Base-by-base conservation (phyloP, 1,139 yeast species). In the Yamadazyma jaroonii region DNA sequence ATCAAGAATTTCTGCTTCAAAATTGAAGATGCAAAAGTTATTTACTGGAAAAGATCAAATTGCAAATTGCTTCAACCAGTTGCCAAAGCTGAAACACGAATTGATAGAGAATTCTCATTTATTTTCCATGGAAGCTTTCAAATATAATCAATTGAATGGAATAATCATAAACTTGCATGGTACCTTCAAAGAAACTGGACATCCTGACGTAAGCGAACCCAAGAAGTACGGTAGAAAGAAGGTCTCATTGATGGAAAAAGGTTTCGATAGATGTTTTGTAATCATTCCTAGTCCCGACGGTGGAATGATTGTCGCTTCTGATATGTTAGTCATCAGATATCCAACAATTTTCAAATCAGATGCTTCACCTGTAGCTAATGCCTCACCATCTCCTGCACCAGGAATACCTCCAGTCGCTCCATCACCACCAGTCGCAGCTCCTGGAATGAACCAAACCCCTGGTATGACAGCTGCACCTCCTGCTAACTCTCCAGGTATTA, bases 221-320 rank as follows among this genome's bases (percentile, higher is more conserved):
- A 57, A 67, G 44, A 60, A 58, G 41, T 58, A 47, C 32, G 32
- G 26, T 11, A 59, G 61, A 40, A 63, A 64, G 38, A 67, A 69
- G 37, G 61, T 71, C 25, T 59, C 73, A n/a, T 62, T 84, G 32
- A 64, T 77, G 21, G 68, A 70, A 45, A 83, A 92, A 55, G 78
- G 92, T n/a, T 92, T 92, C 59, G 97, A 92, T 59, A 74, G 98
- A 54, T 74, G 84, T 0, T 81, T 92, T 57, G 70, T 87, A n/a
- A 77, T 88, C 23, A 79, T 86, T 4, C 94, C 92, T 1, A 82
- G 81, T 2, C 77, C 81, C 12, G 72, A 73, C 45, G 88, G 87
- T 4, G 65, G 78, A 31, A 80, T 87, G 71, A 70, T 90, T 14
- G 81, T 92, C 25, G 96, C 96, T 10, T 83, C 95, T 35, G 98